Evolutionary conservation across 2,329 filamentous ascomycete species (phyloP).

Genomic region (Sclerotinia spermophila): DNA sequence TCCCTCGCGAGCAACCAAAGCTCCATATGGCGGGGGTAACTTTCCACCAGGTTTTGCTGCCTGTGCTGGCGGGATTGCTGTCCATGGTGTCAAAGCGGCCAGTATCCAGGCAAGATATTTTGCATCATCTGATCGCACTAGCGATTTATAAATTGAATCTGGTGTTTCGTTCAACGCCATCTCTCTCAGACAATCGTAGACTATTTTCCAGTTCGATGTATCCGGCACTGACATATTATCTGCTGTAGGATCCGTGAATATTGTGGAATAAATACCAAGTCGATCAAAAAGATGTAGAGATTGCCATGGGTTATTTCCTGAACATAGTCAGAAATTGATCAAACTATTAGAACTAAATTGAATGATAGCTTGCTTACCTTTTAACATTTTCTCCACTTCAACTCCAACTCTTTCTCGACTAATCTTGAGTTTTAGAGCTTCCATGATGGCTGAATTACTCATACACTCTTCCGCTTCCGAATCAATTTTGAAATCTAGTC

Average conservation of each 20-base stretch:
- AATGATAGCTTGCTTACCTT: constrained; percentile 46
- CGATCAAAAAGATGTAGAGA: constrained; percentile 64
- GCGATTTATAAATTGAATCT: constrained; percentile 48
- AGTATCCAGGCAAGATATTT: constrained; percentile 74
- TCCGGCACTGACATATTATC: constrained; percentile 52
- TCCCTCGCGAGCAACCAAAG: constrained; percentile 68
- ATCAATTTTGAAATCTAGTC: constrained; percentile 77
- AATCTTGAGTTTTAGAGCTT: constrained; percentile 81
- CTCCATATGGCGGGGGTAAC: constrained; percentile 54
- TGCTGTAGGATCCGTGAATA: constrained; percentile 68
- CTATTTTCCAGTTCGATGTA: constrained; percentile 55
- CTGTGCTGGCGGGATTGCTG: constrained; percentile 45
- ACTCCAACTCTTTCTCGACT: constrained; percentile 84
- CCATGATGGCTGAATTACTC: constrained; percentile 72
- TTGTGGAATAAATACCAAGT: constrained; percentile 64
- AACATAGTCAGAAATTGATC: constrained; percentile 20
- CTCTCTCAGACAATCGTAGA: constrained; percentile 60
- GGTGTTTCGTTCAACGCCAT: constrained; percentile 45
- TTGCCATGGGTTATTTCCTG: constrained; percentile 56
- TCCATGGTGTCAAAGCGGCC: constrained; percentile 72
- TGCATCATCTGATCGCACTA: constrained; percentile 62
- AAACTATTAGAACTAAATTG: neutral
- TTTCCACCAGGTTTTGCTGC: constrained; percentile 44
- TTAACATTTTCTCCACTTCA: constrained; percentile 89
- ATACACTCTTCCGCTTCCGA: constrained; percentile 66